These are phyloP conservation scores for Claviceps sorghi DNA, from an alignment of 2,329 filamentous ascomycete species.

Conservation along the genomic window DNA sequence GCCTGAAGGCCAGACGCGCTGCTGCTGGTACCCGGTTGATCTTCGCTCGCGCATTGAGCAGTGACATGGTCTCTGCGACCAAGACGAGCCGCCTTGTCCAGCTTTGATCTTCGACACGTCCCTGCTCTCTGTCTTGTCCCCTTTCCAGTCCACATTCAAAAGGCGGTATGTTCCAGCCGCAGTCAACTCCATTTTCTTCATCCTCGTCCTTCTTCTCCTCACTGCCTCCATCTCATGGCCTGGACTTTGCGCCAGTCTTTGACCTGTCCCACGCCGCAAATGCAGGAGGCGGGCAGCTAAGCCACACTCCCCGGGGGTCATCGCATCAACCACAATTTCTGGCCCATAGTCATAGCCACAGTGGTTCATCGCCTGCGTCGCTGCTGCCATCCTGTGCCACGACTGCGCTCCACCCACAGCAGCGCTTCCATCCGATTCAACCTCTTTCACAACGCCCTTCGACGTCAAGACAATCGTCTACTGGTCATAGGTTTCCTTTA, in stretches of 20 bases:
- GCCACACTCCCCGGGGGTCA: slow-evolving; percentile 5
- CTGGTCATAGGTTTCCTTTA: slow-evolving; percentile 5
- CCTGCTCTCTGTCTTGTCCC: background rate
- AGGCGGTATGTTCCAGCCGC: slow-evolving; percentile 39
- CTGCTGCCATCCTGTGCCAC: slow-evolving; percentile 6
- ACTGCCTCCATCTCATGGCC: slow-evolving; percentile 21
- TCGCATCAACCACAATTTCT: slow-evolving; percentile 6
- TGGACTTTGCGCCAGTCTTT: slow-evolving; percentile 14
- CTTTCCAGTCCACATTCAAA: background rate
- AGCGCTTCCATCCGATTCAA: slow-evolving; percentile 4
- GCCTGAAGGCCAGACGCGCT: background rate
- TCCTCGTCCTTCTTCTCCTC: slow-evolving; percentile 23
- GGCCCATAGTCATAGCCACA: slow-evolving; percentile 3
- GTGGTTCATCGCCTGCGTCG: slow-evolving; percentile 1
- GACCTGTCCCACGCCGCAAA: slow-evolving; percentile 8
- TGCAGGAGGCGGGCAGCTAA: slow-evolving; percentile 3
- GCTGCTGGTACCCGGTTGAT: slow-evolving; percentile 3
- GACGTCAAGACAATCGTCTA: slow-evolving; percentile 4
- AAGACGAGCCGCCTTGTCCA: background rate
- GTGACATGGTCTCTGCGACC: slow-evolving; percentile 1
- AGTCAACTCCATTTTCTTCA: slow-evolving; percentile 32
- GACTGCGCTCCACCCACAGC: slow-evolving; percentile 5
- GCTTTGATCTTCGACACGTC: background rate
- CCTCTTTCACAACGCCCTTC: slow-evolving; percentile 2
- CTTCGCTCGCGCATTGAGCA: background rate